These are phyloP conservation scores for Prunus yedoensis DNA, from an alignment of 331 rosid genomes.

Conservation along the genomic window DNA sequence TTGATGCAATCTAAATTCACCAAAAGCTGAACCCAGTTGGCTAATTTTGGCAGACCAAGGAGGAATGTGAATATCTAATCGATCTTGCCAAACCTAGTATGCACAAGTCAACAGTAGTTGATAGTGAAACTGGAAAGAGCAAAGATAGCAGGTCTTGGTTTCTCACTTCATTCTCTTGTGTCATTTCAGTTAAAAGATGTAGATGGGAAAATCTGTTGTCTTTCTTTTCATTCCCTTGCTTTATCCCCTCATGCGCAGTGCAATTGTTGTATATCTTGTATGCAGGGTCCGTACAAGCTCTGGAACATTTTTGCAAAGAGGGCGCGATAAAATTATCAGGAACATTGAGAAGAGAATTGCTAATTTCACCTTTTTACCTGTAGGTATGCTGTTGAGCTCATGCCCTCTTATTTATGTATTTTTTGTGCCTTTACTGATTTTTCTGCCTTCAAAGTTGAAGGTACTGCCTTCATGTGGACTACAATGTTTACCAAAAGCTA, in stretches of 20 bases:
- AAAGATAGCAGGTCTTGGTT: constrained; percentile 85
- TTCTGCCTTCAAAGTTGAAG: constrained; percentile 2
- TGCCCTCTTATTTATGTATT: constrained; percentile 16
- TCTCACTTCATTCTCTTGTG: constrained; percentile 9
- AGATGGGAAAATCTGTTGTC: constrained; percentile 11
- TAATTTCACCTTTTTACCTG: constrained; percentile 83
- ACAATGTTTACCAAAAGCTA: background rate
- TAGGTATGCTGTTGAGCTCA: constrained; percentile 48
- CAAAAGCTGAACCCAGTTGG: constrained; percentile 10
- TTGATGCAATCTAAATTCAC: background rate
- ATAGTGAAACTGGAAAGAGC: constrained; percentile 91
- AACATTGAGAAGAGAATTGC: constrained; percentile 80
- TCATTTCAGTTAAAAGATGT: constrained; percentile 19
- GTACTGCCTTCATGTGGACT: background rate
- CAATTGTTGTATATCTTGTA: background rate
- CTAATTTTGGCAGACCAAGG: constrained; percentile 59
- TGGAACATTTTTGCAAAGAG: constrained; percentile 91
- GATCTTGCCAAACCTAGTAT: constrained; percentile 75
- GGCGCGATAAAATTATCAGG: constrained; percentile 80
- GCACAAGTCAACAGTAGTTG: constrained; percentile 90
- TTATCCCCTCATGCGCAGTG: too few species aligned
- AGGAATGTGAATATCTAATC: constrained; percentile 83
- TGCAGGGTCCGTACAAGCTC: constrained; percentile 93
- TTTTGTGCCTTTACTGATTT: background rate
- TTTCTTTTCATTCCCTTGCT: background rate